These are phyloP conservation scores for Alternaria arbusti DNA, from an alignment of 2,329 filamentous ascomycete species.

Conservation along the genomic window DNA sequence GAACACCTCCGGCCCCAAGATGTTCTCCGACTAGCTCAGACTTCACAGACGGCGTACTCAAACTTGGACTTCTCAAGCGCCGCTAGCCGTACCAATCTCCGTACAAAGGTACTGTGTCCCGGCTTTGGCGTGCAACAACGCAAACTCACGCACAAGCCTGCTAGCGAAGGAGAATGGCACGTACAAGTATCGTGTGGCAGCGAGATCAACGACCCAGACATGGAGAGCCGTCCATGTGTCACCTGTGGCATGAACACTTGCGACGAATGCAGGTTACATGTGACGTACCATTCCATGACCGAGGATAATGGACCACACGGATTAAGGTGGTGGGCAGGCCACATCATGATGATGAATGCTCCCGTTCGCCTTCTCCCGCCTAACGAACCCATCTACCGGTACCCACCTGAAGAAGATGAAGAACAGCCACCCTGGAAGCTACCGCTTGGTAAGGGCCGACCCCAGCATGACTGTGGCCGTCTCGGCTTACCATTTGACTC, in stretches of 20 bases:
- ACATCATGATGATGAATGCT: slow-evolving; percentile 10
- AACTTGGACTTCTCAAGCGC: neutral
- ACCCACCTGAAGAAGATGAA: slow-evolving; percentile 8
- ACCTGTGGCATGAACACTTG: slow-evolving; percentile 32
- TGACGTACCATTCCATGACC: slow-evolving; percentile 29
- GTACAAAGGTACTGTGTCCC: neutral
- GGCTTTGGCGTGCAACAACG: neutral
- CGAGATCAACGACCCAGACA: neutral
- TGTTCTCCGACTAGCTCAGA: neutral
- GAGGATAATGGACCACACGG: slow-evolving; percentile 25
- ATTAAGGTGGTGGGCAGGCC: slow-evolving; percentile 28
- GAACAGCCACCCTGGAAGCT: neutral
- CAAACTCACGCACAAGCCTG: neutral
- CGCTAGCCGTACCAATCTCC: neutral
- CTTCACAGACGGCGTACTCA: neutral
- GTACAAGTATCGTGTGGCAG: neutral
- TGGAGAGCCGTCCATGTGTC: slow-evolving; percentile 16
- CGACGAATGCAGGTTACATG: slow-evolving; percentile 37
- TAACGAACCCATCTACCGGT: neutral
- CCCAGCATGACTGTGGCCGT: neutral
- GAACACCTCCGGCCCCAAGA: neutral
- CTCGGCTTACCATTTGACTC: neutral
- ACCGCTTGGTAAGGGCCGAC: neutral
- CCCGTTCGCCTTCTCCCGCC: slow-evolving; percentile 26
- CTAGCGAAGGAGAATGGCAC: neutral